Evolutionary conservation across 2,329 filamentous ascomycete genomes (phyloP).

Genomic region (Zymoseptoria passerinii): DNA sequence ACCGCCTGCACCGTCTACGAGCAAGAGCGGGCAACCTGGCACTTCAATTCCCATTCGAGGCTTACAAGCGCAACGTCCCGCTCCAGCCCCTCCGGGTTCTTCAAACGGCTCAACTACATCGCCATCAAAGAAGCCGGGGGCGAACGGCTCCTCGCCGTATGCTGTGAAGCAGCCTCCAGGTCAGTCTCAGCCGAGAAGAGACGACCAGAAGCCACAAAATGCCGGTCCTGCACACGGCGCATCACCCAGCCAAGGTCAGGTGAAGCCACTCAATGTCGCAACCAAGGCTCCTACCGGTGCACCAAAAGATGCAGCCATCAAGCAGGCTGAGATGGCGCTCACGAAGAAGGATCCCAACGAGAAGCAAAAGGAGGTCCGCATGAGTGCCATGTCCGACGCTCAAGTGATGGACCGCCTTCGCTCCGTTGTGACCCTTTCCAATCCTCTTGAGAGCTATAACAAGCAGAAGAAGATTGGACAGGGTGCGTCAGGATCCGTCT

Average conservation of each 20-base stretch:
- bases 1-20: slow-evolving; percentile 41
- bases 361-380: slow-evolving; percentile 76
- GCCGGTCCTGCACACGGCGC: slow-evolving; percentile 24
- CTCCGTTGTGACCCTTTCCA: slow-evolving; percentile 90
- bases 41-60: slow-evolving; percentile 36
- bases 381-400: slow-evolving; percentile 95
- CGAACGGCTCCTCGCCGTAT: slow-evolving; percentile 24
- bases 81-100: slow-evolving; percentile 26
- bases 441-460: slow-evolving; percentile 89
- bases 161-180: slow-evolving; percentile 22
- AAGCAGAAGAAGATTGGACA: slow-evolving; percentile 99
- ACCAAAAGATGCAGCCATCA: slow-evolving; percentile 59
- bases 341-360: slow-evolving; percentile 69
- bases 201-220: slow-evolving; percentile 21
- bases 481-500: slow-evolving; percentile 94
- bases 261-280: slow-evolving; percentile 48
- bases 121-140: slow-evolving; percentile 18
- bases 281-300: slow-evolving; percentile 41
- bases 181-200: slow-evolving; percentile 14
- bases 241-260: slow-evolving; percentile 15
- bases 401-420: slow-evolving; percentile 96
- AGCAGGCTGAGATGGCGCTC: slow-evolving; percentile 81
- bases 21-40: slow-evolving; percentile 22
- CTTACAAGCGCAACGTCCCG: slow-evolving; percentile 58
- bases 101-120: slow-evolving; percentile 22